A percentile compares a stretch with the other conserved stretches of the same genome.
Evolutionary conservation across 2,329 filamentous ascomycete species (phyloP).

Genomic region (Paraphoma sp.): DNA sequence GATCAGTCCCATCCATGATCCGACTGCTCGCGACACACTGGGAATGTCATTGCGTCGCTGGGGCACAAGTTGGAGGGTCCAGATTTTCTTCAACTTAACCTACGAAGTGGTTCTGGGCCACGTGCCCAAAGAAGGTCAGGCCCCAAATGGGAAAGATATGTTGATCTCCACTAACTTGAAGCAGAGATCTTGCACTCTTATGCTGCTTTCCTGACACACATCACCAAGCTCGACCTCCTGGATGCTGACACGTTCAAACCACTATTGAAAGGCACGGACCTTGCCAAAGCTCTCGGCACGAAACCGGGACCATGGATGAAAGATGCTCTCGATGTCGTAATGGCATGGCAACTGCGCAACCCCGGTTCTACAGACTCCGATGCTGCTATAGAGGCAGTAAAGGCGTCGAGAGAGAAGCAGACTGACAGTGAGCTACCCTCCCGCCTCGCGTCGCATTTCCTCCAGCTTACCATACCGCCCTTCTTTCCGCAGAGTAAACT

Average conservation of each 20-base stretch:
- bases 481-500: slow-evolving; percentile 61
- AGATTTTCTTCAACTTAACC: slow-evolving; percentile 72
- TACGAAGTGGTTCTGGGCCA: slow-evolving; percentile 62
- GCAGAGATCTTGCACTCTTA: slow-evolving; percentile 59
- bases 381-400: slow-evolving; percentile 55
- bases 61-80: slow-evolving; percentile 75
- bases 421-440: slow-evolving; percentile 58
- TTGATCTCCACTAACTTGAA: slow-evolving; percentile 15
- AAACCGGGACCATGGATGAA: slow-evolving; percentile 86
- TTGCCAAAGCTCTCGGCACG: slow-evolving; percentile 70
- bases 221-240: slow-evolving; percentile 59
- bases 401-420: slow-evolving; percentile 51
- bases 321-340: slow-evolving; percentile 76
- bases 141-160: neutral
- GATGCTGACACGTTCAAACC: slow-evolving; percentile 58
- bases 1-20: slow-evolving; percentile 50
- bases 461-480: slow-evolving; percentile 69
- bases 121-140: slow-evolving; percentile 53
- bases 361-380: slow-evolving; percentile 67
- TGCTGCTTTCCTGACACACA: slow-evolving; percentile 59
- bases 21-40: slow-evolving; percentile 64
- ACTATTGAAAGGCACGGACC: slow-evolving; percentile 73
- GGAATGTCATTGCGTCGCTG: slow-evolving; percentile 78
- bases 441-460: slow-evolving; percentile 60
- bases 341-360: slow-evolving; percentile 88